These are phyloP conservation scores for Lyophyllum semitale DNA, from an alignment of 768 basidiomycete species.

Conservation along the genomic window DNA sequence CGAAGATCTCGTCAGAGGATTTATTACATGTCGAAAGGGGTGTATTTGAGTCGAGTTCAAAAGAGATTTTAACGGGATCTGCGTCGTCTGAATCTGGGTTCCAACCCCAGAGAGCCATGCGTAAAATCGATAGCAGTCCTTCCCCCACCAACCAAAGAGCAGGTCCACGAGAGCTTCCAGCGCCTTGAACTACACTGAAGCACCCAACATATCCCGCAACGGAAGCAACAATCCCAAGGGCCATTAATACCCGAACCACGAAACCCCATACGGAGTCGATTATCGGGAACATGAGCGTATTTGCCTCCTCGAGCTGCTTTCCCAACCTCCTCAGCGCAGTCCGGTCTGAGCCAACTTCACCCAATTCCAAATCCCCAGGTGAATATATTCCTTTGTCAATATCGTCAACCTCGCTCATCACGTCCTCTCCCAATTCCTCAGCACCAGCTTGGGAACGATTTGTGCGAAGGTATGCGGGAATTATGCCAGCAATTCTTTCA, in stretches of 20 bases:
- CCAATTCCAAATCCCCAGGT: not conserved
- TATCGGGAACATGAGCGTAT: not conserved
- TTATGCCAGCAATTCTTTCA: too few relatives aligned
- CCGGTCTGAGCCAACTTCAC: not conserved
- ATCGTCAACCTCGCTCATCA: too few relatives aligned
- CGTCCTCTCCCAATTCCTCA: too few relatives aligned
- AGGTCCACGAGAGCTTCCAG: not conserved
- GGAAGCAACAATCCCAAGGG: not conserved
- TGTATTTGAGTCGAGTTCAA: not conserved
- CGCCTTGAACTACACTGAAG: slow-evolving; percentile 14
- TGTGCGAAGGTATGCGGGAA: too few relatives aligned
- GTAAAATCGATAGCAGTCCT: slow-evolving; percentile 8
- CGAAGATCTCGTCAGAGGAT: not conserved
- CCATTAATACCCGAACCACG: not conserved
- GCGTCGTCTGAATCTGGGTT: slow-evolving; percentile 10
- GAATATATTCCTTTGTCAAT: too few relatives aligned
- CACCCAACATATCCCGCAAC: slow-evolving; percentile 18
- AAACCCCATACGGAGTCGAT: not conserved
- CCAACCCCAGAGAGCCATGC: slow-evolving; percentile 14
- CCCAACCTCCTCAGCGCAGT: not conserved
- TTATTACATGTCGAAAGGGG: not conserved
- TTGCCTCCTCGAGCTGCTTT: not conserved
- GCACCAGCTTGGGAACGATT: too few relatives aligned
- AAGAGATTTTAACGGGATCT: not conserved
- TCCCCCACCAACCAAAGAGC: slow-evolving; percentile 16